phyloP scores from a whole-genome alignment of 2,329 filamentous ascomycete genomes.

The Kalmusia sp. region DNA sequence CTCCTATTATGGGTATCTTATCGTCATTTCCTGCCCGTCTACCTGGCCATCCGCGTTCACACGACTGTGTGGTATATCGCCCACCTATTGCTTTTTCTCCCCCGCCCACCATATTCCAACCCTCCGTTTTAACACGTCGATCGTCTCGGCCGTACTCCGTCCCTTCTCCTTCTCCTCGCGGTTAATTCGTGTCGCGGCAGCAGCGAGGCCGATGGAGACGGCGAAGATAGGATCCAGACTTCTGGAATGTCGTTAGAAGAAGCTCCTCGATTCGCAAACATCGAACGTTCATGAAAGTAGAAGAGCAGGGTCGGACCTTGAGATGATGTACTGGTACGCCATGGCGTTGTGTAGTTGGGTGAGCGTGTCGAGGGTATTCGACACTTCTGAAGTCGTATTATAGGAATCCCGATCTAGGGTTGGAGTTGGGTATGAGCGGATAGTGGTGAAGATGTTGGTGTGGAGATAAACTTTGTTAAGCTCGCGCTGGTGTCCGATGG shows the following conservation, averaged over 20 bases:
- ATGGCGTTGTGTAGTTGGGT: too few relatives aligned
- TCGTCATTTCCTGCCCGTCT: neutral
- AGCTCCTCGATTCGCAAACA: neutral
- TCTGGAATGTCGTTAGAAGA: constrained; percentile 32
- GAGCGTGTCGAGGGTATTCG: too few relatives aligned
- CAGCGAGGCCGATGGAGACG: constrained; percentile 54
- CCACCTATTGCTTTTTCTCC: constrained; percentile 10
- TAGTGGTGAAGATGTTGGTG: neutral
- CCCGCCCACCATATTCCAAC: constrained; percentile 39
- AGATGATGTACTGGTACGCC: constrained; percentile 52
- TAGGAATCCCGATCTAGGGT: too few relatives aligned
- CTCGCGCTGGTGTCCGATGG: neutral
- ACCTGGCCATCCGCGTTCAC: neutral
- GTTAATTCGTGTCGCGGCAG: constrained; percentile 49
- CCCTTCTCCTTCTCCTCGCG: constrained; percentile 59
- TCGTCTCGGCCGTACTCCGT: constrained; percentile 43
- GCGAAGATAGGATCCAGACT: constrained; percentile 58
- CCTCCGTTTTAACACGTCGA: constrained; percentile 51
- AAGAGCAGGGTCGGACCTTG: constrained; percentile 42
- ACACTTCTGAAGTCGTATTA: too few relatives aligned
- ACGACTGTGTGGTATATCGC: neutral
- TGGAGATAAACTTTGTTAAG: neutral
- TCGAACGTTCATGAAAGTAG: constrained; percentile 3
- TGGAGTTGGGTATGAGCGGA: too few relatives aligned
- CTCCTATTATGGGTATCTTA: neutral